phyloP scores from a whole-genome alignment of 352 stramenopile species.

The Phytopythium boreale region DNA sequence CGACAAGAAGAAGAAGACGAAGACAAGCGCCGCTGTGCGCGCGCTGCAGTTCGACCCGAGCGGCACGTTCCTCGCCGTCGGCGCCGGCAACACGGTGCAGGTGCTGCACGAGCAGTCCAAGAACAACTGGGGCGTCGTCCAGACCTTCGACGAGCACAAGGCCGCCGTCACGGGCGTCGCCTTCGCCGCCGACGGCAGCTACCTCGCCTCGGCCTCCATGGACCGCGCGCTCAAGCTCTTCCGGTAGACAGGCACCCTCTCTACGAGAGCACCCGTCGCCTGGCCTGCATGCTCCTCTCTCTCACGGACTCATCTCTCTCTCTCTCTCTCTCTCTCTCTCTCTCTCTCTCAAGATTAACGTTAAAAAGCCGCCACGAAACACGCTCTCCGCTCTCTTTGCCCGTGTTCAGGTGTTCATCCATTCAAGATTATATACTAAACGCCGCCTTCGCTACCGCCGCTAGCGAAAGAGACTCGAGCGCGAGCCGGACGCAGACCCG shows the following conservation, averaged over 20 bases:
- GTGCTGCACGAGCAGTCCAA: conserved; percentile 63
- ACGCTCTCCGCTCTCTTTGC: background rate
- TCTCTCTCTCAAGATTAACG: background rate
- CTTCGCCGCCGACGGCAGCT: conserved; percentile 61
- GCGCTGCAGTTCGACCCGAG: conserved; percentile 61
- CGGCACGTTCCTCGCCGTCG: conserved; percentile 54
- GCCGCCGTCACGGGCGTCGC: conserved; percentile 53
- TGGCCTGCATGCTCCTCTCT: background rate
- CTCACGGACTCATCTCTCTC: background rate
- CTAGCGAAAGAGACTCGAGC: conserved; percentile 25
- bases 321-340: background rate
- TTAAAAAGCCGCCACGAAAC: background rate
- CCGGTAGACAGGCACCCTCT: conserved; percentile 25
- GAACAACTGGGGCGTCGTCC: conserved; percentile 57
- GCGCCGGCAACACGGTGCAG: conserved; percentile 35
- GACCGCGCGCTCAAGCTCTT: conserved; percentile 79
- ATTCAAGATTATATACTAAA: background rate
- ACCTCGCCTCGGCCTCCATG: conserved; percentile 66
- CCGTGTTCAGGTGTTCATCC: background rate
- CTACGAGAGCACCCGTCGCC: background rate
- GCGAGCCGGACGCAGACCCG: background rate
- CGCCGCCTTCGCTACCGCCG: background rate
- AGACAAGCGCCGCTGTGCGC: conserved; percentile 47
- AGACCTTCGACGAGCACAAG: conserved; percentile 70
- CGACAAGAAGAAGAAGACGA: conserved; percentile 31